phyloP scores from a whole-genome alignment of 2,329 filamentous ascomycete species.

The Colletotrichum melonis region DNA sequence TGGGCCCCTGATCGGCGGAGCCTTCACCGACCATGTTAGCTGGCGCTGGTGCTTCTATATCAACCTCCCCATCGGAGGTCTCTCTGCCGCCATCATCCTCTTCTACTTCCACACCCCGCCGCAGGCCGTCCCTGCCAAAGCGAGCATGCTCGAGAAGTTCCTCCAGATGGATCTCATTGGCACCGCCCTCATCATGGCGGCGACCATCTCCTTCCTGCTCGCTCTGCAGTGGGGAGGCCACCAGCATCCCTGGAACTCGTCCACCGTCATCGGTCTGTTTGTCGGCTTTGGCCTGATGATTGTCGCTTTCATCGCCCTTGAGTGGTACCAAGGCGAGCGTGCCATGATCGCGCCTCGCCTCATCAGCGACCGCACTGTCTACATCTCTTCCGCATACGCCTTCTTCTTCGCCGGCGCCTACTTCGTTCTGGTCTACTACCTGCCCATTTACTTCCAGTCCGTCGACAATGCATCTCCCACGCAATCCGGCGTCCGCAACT shows the following conservation, averaged over 20 bases:
- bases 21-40: constrained; percentile 49
- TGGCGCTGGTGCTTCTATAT: constrained; percentile 56
- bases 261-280: constrained; percentile 54
- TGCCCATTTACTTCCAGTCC: constrained; percentile 60
- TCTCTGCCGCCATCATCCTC: constrained; percentile 49
- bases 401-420: constrained; percentile 57
- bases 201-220: constrained; percentile 56
- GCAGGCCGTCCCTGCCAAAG: constrained; percentile 49
- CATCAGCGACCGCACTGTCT: constrained; percentile 51
- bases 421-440: constrained; percentile 58
- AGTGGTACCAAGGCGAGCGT: constrained; percentile 57
- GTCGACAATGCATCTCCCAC: constrained; percentile 54
- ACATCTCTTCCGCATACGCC: constrained; percentile 49
- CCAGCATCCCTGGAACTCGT: constrained; percentile 54
- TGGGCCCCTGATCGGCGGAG: constrained; percentile 50
- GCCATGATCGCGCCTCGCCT: constrained; percentile 55
- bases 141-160: constrained; percentile 55
- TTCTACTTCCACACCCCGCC: constrained; percentile 56
- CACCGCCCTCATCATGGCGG: constrained; percentile 55
- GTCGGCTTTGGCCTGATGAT: constrained; percentile 51
- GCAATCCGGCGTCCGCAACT: constrained; percentile 54
- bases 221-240: constrained; percentile 61
- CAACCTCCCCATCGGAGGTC: constrained; percentile 49
- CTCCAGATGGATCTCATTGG: constrained; percentile 61
- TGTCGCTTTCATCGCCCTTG: constrained; percentile 47